These are phyloP conservation scores for Flammula alnicola DNA, from an alignment of 1,284 basidiomycete species.

Conservation along the genomic window DNA sequence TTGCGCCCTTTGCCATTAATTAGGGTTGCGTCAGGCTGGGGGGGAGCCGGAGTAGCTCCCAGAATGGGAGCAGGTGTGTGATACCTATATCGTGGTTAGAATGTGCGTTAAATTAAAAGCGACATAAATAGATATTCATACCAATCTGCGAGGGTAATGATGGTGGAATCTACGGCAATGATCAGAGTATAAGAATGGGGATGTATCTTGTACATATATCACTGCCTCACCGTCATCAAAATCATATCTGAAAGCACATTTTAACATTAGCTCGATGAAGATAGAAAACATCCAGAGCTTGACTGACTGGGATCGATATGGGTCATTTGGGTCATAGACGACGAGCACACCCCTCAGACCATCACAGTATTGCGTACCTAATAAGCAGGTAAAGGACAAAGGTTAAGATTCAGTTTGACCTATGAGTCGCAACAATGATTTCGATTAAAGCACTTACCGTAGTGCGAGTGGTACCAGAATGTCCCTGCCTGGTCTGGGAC, in stretches of 20 bases:
- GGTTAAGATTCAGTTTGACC: too few species aligned
- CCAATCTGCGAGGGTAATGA: slow-evolving; percentile 46
- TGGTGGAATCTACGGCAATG: slow-evolving; percentile 32
- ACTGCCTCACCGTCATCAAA: slow-evolving; percentile 37
- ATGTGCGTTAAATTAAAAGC: neutral
- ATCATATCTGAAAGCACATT: slow-evolving; percentile 25
- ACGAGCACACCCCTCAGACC: slow-evolving; percentile 31
- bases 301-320: slow-evolving; percentile 15
- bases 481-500: slow-evolving; percentile 43
- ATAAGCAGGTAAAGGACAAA: too few species aligned
- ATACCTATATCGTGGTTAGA: slow-evolving; percentile 24
- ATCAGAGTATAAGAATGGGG: neutral
- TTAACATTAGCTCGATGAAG: neutral
- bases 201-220: too few species aligned
- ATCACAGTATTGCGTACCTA: slow-evolving; percentile 27
- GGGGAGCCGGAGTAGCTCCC: neutral
- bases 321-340: slow-evolving; percentile 32
- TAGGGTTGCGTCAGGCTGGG: slow-evolving; percentile 34
- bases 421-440: slow-evolving; percentile 8
- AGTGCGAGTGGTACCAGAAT: slow-evolving; percentile 48
- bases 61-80: slow-evolving; percentile 22
- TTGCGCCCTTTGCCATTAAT: slow-evolving; percentile 48
- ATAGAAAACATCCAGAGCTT: neutral
- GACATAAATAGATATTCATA: slow-evolving; percentile 19
- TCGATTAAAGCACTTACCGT: slow-evolving; percentile 21